Conservation (phyloP, 257 asterid species). For the Scutellaria baicalensis region DNA sequence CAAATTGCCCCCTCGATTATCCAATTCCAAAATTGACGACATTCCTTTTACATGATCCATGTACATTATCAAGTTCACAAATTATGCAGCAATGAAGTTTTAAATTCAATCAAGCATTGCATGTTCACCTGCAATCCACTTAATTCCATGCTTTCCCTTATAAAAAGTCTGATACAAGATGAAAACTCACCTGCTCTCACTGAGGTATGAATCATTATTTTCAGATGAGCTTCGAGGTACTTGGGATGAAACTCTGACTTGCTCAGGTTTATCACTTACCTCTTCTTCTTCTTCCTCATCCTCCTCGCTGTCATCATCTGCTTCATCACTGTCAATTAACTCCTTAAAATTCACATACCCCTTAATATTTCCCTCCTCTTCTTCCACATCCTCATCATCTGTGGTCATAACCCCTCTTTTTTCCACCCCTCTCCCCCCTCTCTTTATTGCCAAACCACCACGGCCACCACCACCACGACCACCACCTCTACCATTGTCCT, state of each 20-base stretch:
- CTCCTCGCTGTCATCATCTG: conserved; percentile 33
- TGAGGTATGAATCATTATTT: conserved; percentile 61
- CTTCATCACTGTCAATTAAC: conserved; percentile 60
- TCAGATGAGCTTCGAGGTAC: conserved; percentile 30
- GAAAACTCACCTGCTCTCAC: conserved; percentile 66
- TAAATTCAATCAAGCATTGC: neutral
- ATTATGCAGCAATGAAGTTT: neutral
- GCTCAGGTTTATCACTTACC: conserved; percentile 19
- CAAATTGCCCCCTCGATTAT: neutral
- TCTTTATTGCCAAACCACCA: conserved; percentile 21
- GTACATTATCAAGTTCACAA: neutral
- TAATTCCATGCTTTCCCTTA: neutral
- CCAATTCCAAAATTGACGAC: neutral
- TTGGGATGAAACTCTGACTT: conserved; percentile 9
- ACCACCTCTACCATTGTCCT: conserved; percentile 29
- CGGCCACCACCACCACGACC: conserved; percentile 27
- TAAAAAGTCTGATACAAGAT: neutral
- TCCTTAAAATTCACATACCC: conserved; percentile 47
- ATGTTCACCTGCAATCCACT: neutral
- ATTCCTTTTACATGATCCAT: neutral
- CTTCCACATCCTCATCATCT: conserved; percentile 42
- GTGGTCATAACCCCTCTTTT: conserved; percentile 28
- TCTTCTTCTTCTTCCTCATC: conserved; percentile 18
- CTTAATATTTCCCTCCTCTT: conserved; percentile 30
- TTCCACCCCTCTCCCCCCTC: conserved; percentile 23